Base-by-base conservation (phyloP, 2,329 filamentous ascomycete species). In the Cercospora janseana region DNA sequence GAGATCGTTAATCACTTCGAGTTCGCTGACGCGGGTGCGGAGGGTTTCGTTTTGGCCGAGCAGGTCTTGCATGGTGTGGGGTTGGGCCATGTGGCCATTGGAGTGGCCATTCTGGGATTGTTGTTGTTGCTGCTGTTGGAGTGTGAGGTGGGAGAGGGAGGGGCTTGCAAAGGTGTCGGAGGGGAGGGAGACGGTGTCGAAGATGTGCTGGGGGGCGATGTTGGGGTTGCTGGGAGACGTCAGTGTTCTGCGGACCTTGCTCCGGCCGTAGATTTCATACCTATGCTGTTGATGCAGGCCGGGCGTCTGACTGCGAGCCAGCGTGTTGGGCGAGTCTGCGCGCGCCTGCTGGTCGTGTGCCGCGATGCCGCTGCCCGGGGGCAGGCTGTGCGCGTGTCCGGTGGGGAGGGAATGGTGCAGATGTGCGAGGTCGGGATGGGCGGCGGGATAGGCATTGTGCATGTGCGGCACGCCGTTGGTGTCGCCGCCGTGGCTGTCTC, bases 11-110 rank as follows among this genome's bases (percentile, higher is more conserved):
- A 98, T 96, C 45, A 98, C 81, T 67, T 98, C 93, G 18, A 98
- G 79, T 69, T 98, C 93, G 61, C 86, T 93, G 26, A 98, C 92
- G 32, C 93, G 85, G 0, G 93, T 98, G 73, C 94, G 95, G n/a
- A 97, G 77, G 43, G 84, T 86, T 4, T 87, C 87, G 68, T 95
- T 95, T 55, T 85, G 81, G 1, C 86, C 85, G 45, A 89, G 75
- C 18, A 95, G 79, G 54, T 87, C 84, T 65, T 95, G 88, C 67
- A 88, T 89, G 23, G n/a, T 28, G 13, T 27, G 28, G 10, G 26
- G 41, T 18, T 37, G 32, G 3, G 47, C 85, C 16, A 38, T 21
- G 86, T 65, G 89, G 86, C 1, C 87, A 82, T 4, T 81, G 76
- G 38, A 20, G 21, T 26, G 28, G 31, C 47, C 20, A 4, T 13